Evolutionary conservation across 1,139 yeast genomes (phyloP).

Genomic region (Citeromyces hawaiiensis): DNA sequence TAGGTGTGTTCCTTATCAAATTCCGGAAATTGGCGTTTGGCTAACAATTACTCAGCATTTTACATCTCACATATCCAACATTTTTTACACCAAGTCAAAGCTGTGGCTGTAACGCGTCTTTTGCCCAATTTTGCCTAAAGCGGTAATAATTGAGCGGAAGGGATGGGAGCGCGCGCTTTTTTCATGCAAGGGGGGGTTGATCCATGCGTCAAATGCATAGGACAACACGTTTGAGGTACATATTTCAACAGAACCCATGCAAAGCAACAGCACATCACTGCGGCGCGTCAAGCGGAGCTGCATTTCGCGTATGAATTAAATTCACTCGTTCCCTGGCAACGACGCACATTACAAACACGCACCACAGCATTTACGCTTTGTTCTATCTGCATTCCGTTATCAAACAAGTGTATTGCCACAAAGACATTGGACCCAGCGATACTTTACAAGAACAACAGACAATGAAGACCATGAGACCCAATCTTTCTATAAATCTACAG

Average conservation of each 20-base stretch:
- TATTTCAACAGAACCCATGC: background rate
- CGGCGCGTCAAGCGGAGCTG: background rate
- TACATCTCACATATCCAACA: background rate
- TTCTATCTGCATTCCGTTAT: background rate
- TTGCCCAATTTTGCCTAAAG: background rate
- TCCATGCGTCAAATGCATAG: background rate
- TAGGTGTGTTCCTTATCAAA: no score
- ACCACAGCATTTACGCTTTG: background rate
- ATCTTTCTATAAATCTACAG: constrained; percentile 7
- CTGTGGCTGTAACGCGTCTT: background rate
- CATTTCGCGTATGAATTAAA: background rate
- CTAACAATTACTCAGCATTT: no score
- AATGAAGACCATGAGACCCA: constrained; percentile 11
- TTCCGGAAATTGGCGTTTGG: no score
- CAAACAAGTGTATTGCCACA: background rate
- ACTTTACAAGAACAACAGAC: background rate
- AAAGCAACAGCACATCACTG: background rate
- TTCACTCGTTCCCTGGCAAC: constrained; percentile 1
- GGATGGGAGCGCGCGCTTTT: background rate
- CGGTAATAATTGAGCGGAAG: background rate
- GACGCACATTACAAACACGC: background rate
- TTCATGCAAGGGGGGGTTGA: background rate
- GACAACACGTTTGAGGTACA: background rate
- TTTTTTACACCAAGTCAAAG: background rate
- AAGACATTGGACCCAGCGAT: background rate